These are phyloP conservation scores for Annulohypoxylon bovei DNA, from an alignment of 495 filamentous ascomycete genomes.

Conservation along the genomic window DNA sequence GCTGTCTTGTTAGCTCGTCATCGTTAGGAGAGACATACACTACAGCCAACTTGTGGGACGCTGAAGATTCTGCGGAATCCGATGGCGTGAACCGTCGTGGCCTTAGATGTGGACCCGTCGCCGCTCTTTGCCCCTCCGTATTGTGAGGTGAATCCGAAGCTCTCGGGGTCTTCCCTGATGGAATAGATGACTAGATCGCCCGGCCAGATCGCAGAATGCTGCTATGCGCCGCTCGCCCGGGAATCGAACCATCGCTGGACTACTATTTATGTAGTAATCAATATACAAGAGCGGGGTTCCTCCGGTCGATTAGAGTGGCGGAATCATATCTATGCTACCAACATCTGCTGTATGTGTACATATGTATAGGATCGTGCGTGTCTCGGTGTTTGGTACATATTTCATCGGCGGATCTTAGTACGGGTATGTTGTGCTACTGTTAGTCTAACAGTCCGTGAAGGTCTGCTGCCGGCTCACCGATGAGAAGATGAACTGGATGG, in stretches of 20 bases:
- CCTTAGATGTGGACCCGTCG: not conserved
- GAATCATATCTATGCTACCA: not conserved
- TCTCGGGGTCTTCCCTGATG: slow-evolving; percentile 16
- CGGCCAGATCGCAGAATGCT: slow-evolving; percentile 2
- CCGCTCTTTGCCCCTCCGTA: slow-evolving; percentile 19
- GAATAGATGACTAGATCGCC: not conserved
- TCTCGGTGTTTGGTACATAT: slow-evolving; percentile 14
- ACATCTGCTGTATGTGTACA: not conserved
- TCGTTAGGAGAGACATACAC: slow-evolving; percentile 1
- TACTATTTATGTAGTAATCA: not conserved
- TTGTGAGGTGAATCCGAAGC: not conserved
- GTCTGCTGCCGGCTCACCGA: slow-evolving; percentile 7
- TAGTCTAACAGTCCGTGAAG: slow-evolving; percentile 5
- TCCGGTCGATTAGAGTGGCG: not conserved
- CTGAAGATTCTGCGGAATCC: slow-evolving; percentile 5
- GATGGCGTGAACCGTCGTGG: not conserved
- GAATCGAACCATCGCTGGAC: slow-evolving; percentile 3
- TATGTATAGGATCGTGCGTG: slow-evolving; percentile 5
- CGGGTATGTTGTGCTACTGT: slow-evolving; percentile 29
- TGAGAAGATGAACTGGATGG: slow-evolving; percentile 5
- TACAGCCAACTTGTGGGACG: slow-evolving; percentile 12
- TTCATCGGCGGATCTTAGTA: slow-evolving; percentile 6
- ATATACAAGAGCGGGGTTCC: not conserved
- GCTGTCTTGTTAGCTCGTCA: slow-evolving; percentile 1
- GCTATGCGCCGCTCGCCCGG: not conserved